Conservation (phyloP, 2,329 filamentous ascomycete species). For the Remersonia thermophila region DNA sequence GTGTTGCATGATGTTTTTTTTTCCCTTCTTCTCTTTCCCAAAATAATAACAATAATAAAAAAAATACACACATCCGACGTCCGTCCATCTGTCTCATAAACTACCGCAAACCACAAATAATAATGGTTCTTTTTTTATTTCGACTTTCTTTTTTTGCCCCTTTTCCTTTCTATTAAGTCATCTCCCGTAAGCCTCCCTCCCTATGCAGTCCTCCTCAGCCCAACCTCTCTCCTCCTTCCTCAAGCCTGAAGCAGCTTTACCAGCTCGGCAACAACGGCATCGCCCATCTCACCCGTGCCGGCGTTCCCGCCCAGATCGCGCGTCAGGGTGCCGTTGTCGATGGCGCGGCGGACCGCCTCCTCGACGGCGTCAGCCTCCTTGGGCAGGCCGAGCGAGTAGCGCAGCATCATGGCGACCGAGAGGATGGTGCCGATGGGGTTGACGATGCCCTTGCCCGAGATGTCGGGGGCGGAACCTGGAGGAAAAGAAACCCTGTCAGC, state of each 20-base stretch:
- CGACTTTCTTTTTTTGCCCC: no score
- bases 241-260: constrained; percentile 47
- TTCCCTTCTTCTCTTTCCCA: no score
- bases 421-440: constrained; percentile 88
- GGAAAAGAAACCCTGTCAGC: background rate
- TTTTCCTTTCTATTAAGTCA: no score
- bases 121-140: no score
- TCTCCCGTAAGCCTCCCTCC: no score
- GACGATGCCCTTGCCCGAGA: constrained; percentile 80
- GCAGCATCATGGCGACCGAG: constrained; percentile 89
- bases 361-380: constrained; percentile 70
- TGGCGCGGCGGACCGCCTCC: constrained; percentile 63
- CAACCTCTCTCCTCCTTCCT: no score
- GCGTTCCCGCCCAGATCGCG: constrained; percentile 72
- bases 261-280: constrained; percentile 67
- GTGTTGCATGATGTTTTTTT: no score
- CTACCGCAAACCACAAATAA: no score
- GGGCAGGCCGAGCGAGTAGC: constrained; percentile 75
- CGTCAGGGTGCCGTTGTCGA: constrained; percentile 68
- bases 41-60: no score
- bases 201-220: no score
- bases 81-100: no score
- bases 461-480: constrained; percentile 77
- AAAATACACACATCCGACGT: no score
- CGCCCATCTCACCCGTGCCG: constrained; percentile 61